Base-by-base conservation (phyloP, 169 alveolate species). In the Eimeria necatrix region DNA sequence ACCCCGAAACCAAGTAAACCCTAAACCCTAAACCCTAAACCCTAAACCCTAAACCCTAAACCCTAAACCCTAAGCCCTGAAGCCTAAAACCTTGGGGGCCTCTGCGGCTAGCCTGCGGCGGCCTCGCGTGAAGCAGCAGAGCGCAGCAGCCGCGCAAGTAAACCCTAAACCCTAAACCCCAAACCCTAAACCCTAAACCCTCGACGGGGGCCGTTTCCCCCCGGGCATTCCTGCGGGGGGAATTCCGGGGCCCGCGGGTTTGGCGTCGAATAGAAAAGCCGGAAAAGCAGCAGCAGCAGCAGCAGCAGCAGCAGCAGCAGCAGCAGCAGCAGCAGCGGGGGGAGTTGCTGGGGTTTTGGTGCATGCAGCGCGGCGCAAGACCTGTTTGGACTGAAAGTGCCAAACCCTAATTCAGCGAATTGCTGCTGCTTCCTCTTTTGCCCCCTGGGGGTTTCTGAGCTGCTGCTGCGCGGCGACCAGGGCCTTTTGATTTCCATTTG, bases 31-130 rank as follows among this genome's bases (percentile, higher is more conserved):
- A 61, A 61, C 73, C 73, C 73, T 61, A 61, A 61, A 61, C 73
- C 73, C 73, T 60, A 60, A 60, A 60, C 71, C 71, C 71, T 60
- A 60, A 60, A 60, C 71, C 71, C 71, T 60, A 60, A 12, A n/a
- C n/a, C 61, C 61, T 53, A 12, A 53, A 53, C 12, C 18, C 61
- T 6, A 8, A 53, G 61, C 61, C 61, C 61, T 6, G n/a, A n/a
- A n/a, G n/a, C n/a, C n/a, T n/a, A n/a, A n/a, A n/a, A n/a, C n/a
- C n/a, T 32, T 2, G 41, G 41, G 41, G 41, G 41, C 41, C 41
- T 32, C 41, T 32, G 41, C 41, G 0, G 41, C 41, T 32, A 2
- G 41, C 41, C 41, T 32, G 41, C 41, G 3, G 41, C 41, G 41
- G 41, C 41, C 41, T 32, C 41, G 3, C 41, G 41, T 32, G 41